Evolutionary conservation across 164 flowering plant species (phyloP).

Genomic region (Saururus chinensis): DNA sequence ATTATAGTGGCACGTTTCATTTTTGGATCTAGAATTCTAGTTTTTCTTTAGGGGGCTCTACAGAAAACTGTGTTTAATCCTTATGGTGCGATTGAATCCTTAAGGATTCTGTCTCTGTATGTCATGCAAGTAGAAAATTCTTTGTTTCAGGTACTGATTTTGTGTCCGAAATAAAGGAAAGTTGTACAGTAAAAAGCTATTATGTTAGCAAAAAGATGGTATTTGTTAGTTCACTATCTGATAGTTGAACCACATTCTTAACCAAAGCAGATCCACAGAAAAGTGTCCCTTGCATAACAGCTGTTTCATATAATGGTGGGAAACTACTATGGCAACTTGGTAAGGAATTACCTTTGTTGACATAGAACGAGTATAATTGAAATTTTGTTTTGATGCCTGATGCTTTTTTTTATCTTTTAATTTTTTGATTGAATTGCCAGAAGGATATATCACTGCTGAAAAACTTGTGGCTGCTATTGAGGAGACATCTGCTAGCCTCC

Average conservation of each 20-base stretch:
- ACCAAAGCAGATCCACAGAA: slow-evolving; percentile 59
- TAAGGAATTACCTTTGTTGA: slow-evolving; percentile 11
- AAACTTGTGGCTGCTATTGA: slow-evolving; percentile 46
- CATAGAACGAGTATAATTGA: no score
- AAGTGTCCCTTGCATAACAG: slow-evolving; percentile 56
- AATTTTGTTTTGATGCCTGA: background rate
- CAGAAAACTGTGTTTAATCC: no score
- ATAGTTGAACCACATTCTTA: background rate
- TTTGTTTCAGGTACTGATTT: no score
- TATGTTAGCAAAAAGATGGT: no score
- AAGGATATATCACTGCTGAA: slow-evolving; percentile 57
- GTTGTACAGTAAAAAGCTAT: no score
- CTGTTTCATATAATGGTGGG: slow-evolving; percentile 64
- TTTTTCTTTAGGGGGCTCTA: no score
- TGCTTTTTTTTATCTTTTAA: background rate
- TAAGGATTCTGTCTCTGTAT: no score
- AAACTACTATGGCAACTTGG: slow-evolving; percentile 57
- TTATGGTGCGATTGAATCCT: no score
- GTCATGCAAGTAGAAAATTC: no score
- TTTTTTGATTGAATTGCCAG: slow-evolving; percentile 21
- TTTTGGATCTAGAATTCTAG: no score
- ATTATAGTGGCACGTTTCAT: no score
- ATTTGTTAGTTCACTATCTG: background rate
- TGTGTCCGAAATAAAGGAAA: no score
- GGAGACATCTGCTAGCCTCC: slow-evolving; percentile 64